Evolutionary conservation across 352 stramenopile genomes (phyloP), one percentile per base, ranked within the genome.

Genomic region (Halophytophthora batemanensis): DNA sequence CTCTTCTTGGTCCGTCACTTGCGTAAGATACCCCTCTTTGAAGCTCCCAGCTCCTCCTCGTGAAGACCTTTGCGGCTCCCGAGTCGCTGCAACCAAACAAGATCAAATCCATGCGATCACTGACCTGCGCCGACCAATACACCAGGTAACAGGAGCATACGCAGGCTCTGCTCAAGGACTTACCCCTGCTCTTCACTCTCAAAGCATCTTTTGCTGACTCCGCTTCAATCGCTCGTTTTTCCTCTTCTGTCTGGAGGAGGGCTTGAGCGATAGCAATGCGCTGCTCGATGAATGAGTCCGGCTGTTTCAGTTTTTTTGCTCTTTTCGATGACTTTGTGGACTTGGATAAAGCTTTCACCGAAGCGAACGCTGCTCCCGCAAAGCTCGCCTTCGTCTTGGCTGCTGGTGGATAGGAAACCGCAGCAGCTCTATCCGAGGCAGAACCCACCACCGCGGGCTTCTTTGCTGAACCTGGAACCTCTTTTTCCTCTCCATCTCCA

Each of bases 251-350:
- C 12, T 50, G 31, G 15, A 68, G 39, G 10, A 43, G 38, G 8
- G 53, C 40, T 35, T 68, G 29, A 17, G 48, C 48, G 22, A 39
- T 25, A 25, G 54, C 45, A 15, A 67, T 64, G 6, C 45, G 22
- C 40, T 67, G 53, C 0, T 68, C 59, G 18, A 67, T 39, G 2
- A 59, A 19, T 23, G 47, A 23, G n/a, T 53, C 29, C 17, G 38
- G 29, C 28, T 44, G 13, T 23, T 59, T 52, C 11, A 17, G 25
- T 31, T 14, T 49, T n/a, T 13, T 38, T 37, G 36, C 7, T 43
- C 45, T 29, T 19, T 46, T 67, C 6, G 25, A 8, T 12, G 50
- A 25, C 23, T 47, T 28, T 38, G 22, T 29, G 14, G 29, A 19
- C 6, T 37, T 2, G 33, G 12, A 7, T 6, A 1, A n/a, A 18